Percentiles rank a stretch among this genome's conserved stretches.
Conservation (phyloP, 306 rosid species). For the Prunus persica region DNA sequence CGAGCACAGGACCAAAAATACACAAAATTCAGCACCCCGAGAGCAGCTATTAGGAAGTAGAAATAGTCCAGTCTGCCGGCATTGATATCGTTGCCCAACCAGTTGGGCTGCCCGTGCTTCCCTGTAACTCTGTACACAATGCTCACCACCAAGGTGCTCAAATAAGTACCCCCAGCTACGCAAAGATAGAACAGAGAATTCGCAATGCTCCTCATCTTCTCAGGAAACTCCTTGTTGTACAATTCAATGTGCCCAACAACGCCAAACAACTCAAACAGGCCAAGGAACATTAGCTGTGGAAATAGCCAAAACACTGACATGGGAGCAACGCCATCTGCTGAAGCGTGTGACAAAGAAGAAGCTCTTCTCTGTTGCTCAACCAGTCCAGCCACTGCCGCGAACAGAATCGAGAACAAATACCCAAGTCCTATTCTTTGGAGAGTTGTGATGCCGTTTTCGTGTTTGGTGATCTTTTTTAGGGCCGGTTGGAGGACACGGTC, state of each 20-base stretch:
- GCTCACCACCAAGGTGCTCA: conserved; percentile 29
- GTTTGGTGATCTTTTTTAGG: conserved; percentile 43
- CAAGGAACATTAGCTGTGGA: conserved; percentile 39
- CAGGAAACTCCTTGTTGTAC: conserved; percentile 51
- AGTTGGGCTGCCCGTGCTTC: conserved; percentile 28
- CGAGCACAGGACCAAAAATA: conserved; percentile 31
- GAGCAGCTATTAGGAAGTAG: conserved; percentile 35
- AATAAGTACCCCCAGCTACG: conserved; percentile 31
- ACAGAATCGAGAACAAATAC: not conserved
- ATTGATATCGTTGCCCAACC: conserved; percentile 46
- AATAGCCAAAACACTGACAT: conserved; percentile 54
- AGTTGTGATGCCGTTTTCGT: conserved; percentile 56
- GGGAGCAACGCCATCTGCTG: conserved; percentile 12
- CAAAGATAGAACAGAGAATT: conserved; percentile 33
- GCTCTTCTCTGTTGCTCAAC: not conserved
- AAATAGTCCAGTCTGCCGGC: conserved; percentile 42
- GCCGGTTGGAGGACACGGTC: conserved; percentile 52
- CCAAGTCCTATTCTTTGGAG: conserved; percentile 22
- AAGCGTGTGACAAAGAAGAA: not conserved
- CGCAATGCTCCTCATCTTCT: conserved; percentile 40
- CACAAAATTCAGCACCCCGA: conserved; percentile 23
- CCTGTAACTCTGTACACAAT: conserved; percentile 31
- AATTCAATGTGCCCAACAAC: conserved; percentile 44
- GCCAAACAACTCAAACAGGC: conserved; percentile 27
- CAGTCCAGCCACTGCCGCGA: not conserved